These are phyloP conservation scores for Skeletonema grethae DNA, from an alignment of 108 stramenopile genomes.

Conservation along the genomic window DNA sequence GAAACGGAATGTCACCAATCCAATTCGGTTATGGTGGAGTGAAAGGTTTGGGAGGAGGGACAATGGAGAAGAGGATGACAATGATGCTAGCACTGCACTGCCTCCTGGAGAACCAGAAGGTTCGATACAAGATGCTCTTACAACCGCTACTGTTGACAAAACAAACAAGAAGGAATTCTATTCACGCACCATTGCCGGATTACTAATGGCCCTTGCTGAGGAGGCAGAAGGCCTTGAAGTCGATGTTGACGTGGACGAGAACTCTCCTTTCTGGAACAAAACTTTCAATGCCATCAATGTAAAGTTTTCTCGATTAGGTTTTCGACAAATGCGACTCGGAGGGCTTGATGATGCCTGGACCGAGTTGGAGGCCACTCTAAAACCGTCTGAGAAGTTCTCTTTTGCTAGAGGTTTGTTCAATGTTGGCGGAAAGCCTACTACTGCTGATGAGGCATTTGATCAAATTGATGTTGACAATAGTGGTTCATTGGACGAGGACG, in stretches of 20 bases:
- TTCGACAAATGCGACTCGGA: slow-evolving; percentile 71
- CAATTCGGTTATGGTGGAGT: neutral
- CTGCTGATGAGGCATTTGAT: slow-evolving; percentile 83
- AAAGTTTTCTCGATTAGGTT: slow-evolving; percentile 77
- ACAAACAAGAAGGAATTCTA: slow-evolving; percentile 47
- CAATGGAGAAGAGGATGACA: neutral
- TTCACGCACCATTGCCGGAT: slow-evolving; percentile 78
- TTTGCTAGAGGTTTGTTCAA: slow-evolving; percentile 7
- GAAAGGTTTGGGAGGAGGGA: neutral
- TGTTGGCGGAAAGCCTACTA: slow-evolving; percentile 16
- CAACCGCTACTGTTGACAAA: neutral
- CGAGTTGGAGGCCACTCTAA: slow-evolving; percentile 23
- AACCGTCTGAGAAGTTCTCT: slow-evolving; percentile 16
- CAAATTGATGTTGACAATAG: slow-evolving; percentile 78
- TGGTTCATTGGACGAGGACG: slow-evolving; percentile 75
- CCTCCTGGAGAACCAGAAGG: neutral
- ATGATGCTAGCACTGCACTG: neutral
- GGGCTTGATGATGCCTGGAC: slow-evolving; percentile 49
- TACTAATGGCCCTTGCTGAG: slow-evolving; percentile 77
- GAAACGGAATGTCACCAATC: slow-evolving; percentile 5
- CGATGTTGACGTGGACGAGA: slow-evolving; percentile 49
- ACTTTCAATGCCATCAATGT: slow-evolving; percentile 77
- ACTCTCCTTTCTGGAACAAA: slow-evolving; percentile 69
- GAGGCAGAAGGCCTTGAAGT: slow-evolving; percentile 75
- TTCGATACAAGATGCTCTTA: neutral